phyloP scores from a whole-genome alignment of 192 early-diverging fungal species.

The Coemansia sp. region DNA sequence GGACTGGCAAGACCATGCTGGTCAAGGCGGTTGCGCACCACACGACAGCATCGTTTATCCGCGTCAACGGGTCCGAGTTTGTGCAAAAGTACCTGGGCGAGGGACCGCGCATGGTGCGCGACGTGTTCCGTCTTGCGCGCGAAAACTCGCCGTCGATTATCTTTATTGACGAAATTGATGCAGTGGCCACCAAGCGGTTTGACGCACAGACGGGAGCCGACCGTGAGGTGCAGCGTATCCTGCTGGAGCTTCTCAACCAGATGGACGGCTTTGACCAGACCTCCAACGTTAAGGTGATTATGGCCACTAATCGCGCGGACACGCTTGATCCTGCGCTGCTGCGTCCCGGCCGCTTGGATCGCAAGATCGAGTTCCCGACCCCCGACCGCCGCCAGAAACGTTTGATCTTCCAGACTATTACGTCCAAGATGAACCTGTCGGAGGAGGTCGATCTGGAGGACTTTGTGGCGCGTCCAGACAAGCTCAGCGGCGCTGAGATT shows the following conservation, averaged over 20 bases:
- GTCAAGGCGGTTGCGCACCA: slow-evolving; percentile 99
- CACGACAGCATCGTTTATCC: slow-evolving; percentile 94
- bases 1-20: slow-evolving; percentile 98
- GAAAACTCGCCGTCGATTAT: slow-evolving; percentile 98
- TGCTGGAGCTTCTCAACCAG: slow-evolving; percentile 97
- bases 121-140: slow-evolving; percentile 93
- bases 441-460: slow-evolving; percentile 99
- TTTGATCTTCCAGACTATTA: slow-evolving; percentile 95
- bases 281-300: slow-evolving; percentile 98
- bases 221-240: slow-evolving; percentile 97
- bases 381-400: slow-evolving; percentile 98
- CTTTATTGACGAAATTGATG: slow-evolving; percentile 99
- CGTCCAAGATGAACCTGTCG: slow-evolving; percentile 93
- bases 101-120: slow-evolving; percentile 96
- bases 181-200: slow-evolving; percentile 97
- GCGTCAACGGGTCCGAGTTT: slow-evolving; percentile 97
- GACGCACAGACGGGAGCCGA: slow-evolving; percentile 98
- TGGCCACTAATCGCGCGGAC: slow-evolving; percentile 99
- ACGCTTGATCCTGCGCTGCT: slow-evolving; percentile 96
- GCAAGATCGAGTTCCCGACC: slow-evolving; percentile 99
- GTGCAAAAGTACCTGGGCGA: slow-evolving; percentile 99
- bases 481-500: slow-evolving; percentile 95
- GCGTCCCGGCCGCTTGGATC: slow-evolving; percentile 94
- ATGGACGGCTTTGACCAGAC: slow-evolving; percentile 99
- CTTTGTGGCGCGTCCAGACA: slow-evolving; percentile 95